Base-by-base conservation (phyloP, 306 rosid species). In the Dicorynia guianensis region DNA sequence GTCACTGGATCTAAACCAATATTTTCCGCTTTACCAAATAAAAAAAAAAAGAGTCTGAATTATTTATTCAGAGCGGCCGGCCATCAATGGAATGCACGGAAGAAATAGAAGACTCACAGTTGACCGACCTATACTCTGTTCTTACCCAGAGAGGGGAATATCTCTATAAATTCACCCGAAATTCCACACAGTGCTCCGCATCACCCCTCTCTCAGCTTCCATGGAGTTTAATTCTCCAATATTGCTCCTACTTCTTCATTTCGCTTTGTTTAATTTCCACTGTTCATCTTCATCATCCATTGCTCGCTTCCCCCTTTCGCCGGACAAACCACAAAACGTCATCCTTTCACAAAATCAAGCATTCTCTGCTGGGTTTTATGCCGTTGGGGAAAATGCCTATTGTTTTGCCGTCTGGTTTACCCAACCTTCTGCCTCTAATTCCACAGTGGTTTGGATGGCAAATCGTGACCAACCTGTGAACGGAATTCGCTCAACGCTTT, bases 321-420 rank as follows among this genome's bases (percentile, higher is more conserved):
- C 63, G 11, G 87, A 78, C 60, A 65, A 66, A 56, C 80, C 55
- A 19, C 53, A 62, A 20, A 53, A 72, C 4, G 69, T 83, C 20
- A 42, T 80, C 2, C 9, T 20, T 4, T 86, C 85, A 19, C 14
- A 56, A 2, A 13, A 71, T 8, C 48, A 62, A 3, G 11, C 47
- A 4, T 86, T 83, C 79, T 74, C 77, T 0, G 85, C 85, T 6
- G 87, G 84, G 19, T 86, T 83, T 56, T 57, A 50, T 11, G 17
- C 34, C 4, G 79, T 86, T 0, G 90, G 84, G 5, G 59, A 34
- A 3, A 83, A 86, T 14, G 78, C 90, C 0, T 83, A 69, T 57
- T 65, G 77, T 72, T 83, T 83, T 43, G 85, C 85, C 57, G 20
- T 86, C 30, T 86, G 87, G 84, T 86, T 80, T 63, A 73, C 17